Evolutionary conservation across 805 yeast species (phyloP).

Genomic region (Saccharomycopsis fodiens): DNA sequence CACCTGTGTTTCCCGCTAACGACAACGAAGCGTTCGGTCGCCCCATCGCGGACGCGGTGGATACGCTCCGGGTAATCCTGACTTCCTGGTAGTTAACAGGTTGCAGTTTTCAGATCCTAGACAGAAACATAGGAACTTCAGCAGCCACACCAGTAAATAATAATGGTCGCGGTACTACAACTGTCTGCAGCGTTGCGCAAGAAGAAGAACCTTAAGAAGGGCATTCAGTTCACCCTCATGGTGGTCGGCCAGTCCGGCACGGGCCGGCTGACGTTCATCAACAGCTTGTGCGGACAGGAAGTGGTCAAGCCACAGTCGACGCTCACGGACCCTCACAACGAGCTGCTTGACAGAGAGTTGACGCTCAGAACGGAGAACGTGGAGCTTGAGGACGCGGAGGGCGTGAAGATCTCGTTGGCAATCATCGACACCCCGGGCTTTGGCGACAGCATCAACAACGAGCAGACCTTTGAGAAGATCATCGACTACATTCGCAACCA

Average conservation of each 20-base stretch:
- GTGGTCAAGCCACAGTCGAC: conserved; percentile 70
- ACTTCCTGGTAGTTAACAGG: not conserved
- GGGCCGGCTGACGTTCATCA: conserved; percentile 89
- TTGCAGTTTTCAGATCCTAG: not conserved
- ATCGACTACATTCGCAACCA: conserved; percentile 78
- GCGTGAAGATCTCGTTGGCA: conserved; percentile 69
- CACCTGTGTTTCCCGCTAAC: too few relatives aligned
- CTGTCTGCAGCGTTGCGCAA: conserved; percentile 56
- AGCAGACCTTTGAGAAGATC: conserved; percentile 55
- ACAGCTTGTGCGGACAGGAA: conserved; percentile 82
- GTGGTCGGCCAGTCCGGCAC: conserved; percentile 81
- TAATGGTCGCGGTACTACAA: conserved; percentile 40
- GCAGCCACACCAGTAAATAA: not conserved
- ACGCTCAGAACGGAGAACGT: conserved; percentile 71
- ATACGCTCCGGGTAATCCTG: not conserved
- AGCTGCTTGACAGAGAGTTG: conserved; percentile 41
- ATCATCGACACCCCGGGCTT: conserved; percentile 81
- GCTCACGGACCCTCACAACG: conserved; percentile 45
- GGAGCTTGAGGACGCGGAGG: conserved; percentile 81
- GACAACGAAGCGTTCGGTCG: too few relatives aligned
- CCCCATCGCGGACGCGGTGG: not conserved
- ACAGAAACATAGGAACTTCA: not conserved
- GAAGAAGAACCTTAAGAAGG: conserved; percentile 74
- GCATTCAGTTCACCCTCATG: conserved; percentile 80
- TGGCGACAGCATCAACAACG: conserved; percentile 67